Evolutionary conservation across 208 protist species (phyloP).

Genomic region (Balamuthia mandrillaris): DNA sequence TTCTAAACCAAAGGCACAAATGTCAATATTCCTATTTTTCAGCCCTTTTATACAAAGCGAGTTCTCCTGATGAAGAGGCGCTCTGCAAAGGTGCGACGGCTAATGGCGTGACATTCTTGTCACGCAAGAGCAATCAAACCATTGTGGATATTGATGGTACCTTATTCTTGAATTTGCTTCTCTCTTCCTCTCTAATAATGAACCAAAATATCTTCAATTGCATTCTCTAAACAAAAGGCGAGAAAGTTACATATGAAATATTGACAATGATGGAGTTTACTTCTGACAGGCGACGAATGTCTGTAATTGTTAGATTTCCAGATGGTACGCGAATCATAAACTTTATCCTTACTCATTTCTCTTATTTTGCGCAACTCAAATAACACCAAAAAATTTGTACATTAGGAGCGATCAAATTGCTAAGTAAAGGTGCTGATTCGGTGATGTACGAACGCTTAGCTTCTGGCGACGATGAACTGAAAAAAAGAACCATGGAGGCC

Average conservation of each 20-base stretch:
- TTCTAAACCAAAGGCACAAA: neutral
- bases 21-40: neutral
- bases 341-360: no score
- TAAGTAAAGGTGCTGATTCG: constrained; percentile 64
- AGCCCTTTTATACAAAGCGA: constrained; percentile 72
- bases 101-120: constrained; percentile 65
- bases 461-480: neutral
- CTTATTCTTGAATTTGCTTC: neutral
- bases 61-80: constrained; percentile 91
- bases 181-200: no score
- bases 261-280: constrained; percentile 41
- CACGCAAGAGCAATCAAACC: neutral
- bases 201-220: no score
- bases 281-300: constrained; percentile 50
- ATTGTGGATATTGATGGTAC: neutral
- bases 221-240: no score
- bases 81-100: constrained; percentile 76
- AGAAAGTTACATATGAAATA: neutral
- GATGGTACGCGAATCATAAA: no score
- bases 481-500: constrained; percentile 54
- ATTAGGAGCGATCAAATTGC: constrained; percentile 36
- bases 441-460: constrained; percentile 39
- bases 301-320: constrained; percentile 35
- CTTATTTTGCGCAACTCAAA: neutral
- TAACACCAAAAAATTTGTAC: constrained; percentile 62